These are phyloP conservation scores for Pichia paraexigua DNA, from an alignment of 805 yeast species.

Conservation along the genomic window DNA sequence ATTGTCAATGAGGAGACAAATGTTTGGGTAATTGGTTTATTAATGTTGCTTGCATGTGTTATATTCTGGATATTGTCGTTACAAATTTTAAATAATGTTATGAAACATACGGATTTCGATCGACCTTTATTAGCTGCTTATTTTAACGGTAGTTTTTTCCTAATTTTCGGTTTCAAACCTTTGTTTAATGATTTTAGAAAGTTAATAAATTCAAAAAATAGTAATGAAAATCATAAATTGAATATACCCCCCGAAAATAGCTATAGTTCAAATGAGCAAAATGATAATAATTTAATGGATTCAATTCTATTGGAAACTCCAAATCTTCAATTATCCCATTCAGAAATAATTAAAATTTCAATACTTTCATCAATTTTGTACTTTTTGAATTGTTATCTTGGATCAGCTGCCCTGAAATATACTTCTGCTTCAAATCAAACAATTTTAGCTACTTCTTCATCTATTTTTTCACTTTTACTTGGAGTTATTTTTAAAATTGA, in stretches of 20 bases:
- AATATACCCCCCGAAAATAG: slow-evolving; percentile 1
- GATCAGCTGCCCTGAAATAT: slow-evolving; percentile 36
- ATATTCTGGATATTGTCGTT: slow-evolving; percentile 42
- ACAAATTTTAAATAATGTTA: slow-evolving; percentile 40
- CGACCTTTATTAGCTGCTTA: slow-evolving; percentile 43
- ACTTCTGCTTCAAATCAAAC: slow-evolving; percentile 49
- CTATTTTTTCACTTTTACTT: slow-evolving; percentile 41
- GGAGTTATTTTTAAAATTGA: slow-evolving; percentile 37
- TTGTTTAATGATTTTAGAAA: neutral
- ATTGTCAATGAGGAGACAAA: slow-evolving; percentile 31
- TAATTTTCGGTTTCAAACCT: slow-evolving; percentile 38
- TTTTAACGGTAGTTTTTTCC: slow-evolving; percentile 40
- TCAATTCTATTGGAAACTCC: slow-evolving; percentile 12
- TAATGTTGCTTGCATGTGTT: slow-evolving; percentile 35
- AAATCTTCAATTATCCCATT: slow-evolving; percentile 13
- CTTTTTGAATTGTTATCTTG: slow-evolving; percentile 33
- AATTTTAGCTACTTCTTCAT: slow-evolving; percentile 42
- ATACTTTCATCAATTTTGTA: slow-evolving; percentile 35
- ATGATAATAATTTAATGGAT: neutral
- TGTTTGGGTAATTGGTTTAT: slow-evolving; percentile 38
- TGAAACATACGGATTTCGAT: slow-evolving; percentile 39
- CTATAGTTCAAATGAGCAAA: neutral
- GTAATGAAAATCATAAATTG: neutral
- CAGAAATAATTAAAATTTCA: slow-evolving; percentile 32
- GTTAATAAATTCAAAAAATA: neutral